Conservation (phyloP, 148 eudicot species). For the Limonium bicolor region DNA sequence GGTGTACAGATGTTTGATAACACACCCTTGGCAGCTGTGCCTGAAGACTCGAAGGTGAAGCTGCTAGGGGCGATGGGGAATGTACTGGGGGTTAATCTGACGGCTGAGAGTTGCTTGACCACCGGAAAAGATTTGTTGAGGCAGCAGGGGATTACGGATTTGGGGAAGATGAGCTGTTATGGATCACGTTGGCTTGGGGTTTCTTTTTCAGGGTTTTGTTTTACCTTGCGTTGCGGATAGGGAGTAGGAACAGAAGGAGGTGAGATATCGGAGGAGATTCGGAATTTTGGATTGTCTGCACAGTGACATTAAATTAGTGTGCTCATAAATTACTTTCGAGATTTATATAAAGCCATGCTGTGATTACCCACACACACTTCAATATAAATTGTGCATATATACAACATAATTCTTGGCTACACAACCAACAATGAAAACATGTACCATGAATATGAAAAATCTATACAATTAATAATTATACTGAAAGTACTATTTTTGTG, state of each 20-base stretch:
- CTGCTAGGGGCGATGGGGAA: constrained; percentile 38
- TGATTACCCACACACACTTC: too few species aligned
- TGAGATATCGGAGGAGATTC: too few species aligned
- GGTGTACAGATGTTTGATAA: constrained; percentile 63
- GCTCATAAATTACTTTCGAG: too few species aligned
- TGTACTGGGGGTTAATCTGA: constrained; percentile 45
- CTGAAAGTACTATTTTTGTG: too few species aligned
- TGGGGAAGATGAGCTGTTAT: constrained; percentile 50
- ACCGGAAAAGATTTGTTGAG: constrained; percentile 48
- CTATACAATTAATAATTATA: too few species aligned
- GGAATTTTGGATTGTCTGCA: too few species aligned
- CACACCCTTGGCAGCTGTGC: constrained; percentile 39
- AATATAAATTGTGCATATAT: too few species aligned
- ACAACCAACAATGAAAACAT: too few species aligned
- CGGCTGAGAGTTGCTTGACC: constrained; percentile 46
- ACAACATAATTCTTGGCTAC: too few species aligned
- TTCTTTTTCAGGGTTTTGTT: constrained; percentile 65
- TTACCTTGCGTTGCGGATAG: constrained; percentile 48
- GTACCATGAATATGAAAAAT: too few species aligned
- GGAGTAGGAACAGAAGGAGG: constrained; percentile 69
- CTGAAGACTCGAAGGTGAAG: constrained; percentile 30
- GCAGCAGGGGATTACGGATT: constrained; percentile 51
- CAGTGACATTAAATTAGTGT: too few species aligned
- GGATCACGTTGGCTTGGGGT: constrained; percentile 69
- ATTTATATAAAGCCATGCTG: too few species aligned